Evolutionary conservation across 441 rosid species (phyloP), one percentile per base, ranked within the genome.

Genomic region (Melastoma candidum): DNA sequence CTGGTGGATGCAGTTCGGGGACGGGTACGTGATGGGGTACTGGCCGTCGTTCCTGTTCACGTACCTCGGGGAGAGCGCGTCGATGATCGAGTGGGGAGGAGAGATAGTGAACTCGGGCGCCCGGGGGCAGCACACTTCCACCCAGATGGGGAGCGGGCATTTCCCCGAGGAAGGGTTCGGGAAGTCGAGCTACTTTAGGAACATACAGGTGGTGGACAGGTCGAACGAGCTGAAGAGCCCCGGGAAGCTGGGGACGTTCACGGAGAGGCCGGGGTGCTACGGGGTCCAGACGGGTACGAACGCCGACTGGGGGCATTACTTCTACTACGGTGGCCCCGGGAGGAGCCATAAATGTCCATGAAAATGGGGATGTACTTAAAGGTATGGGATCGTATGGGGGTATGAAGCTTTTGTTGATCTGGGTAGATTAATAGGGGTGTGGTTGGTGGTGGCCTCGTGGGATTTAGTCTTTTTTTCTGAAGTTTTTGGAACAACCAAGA

Each of bases 1-100:
- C 48, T 92, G 98, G 98, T 88, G 98, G 98, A 85, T 92, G 97
- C 97, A 88, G 55, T 92, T 88, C 57, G 97, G 98, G 2, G 84
- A 82, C 36, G 83, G 73, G 61, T 75, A 77, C 45, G 97, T 88
- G 52, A 59, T 93, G 60, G 98, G 98, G 3, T 93, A 93, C 43
- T 93, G 95, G 98, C 97, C 98, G 4, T 82, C 98, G 0, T 88
- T 81, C 70, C 77, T 93, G 44, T 93, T 93, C 84, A 85, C 98
- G 2, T 84, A 88, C 86, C 62, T 93, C 13, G 84, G 92, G 0
- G 95, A 93, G 49, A 84, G 95, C 45, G 98, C 98, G 29, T 78
- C 95, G 1, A 93, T 88, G 98, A 82, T 93, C 6, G 97, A 93
- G 59, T 93, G 95, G 97, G 98, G 98, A 72, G 98, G 98, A 5